These are phyloP conservation scores for Venturiaceae sp. DNA, from an alignment of 2,329 filamentous ascomycete species.

Conservation along the genomic window DNA sequence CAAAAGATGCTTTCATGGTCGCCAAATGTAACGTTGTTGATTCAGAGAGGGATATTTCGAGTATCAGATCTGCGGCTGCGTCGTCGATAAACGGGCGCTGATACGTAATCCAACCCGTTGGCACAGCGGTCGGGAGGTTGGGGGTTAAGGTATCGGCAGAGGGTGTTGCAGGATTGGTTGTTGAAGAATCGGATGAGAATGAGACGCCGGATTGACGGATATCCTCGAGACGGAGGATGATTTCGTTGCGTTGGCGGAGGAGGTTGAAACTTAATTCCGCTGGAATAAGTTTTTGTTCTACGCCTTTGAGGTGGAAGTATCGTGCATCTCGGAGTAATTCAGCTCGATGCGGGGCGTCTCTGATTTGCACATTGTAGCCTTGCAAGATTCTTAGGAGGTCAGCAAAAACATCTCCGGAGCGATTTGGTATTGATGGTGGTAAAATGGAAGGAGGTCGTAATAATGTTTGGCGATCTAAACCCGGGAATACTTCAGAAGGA, in stretches of 20 bases:
- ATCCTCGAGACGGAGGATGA: constrained; percentile 71
- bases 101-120: constrained; percentile 59
- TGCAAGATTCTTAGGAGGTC: constrained; percentile 74
- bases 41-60: constrained; percentile 52
- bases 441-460: constrained; percentile 79
- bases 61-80: constrained; percentile 58
- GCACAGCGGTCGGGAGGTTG: constrained; percentile 8
- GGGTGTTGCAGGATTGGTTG: not conserved
- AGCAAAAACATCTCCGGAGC: constrained; percentile 73
- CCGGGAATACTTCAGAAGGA: constrained; percentile 74
- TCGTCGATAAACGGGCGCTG: constrained; percentile 80
- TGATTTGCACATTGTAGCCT: constrained; percentile 73
- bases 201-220: constrained; percentile 79
- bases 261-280: constrained; percentile 70
- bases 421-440: constrained; percentile 70
- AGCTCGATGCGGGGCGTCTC: constrained; percentile 64
- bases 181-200: constrained; percentile 42
- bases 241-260: constrained; percentile 58
- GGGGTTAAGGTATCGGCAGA: constrained; percentile 11
- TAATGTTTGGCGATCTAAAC: constrained; percentile 66
- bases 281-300: constrained; percentile 79
- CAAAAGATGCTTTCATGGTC: constrained; percentile 57
- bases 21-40: constrained; percentile 31
- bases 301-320: constrained; percentile 85
- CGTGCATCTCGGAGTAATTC: constrained; percentile 76